Percentiles rank a stretch among this genome's conserved stretches.
phyloP scores from a whole-genome alignment of 495 filamentous ascomycete genomes.

The Penicillium daleae region DNA sequence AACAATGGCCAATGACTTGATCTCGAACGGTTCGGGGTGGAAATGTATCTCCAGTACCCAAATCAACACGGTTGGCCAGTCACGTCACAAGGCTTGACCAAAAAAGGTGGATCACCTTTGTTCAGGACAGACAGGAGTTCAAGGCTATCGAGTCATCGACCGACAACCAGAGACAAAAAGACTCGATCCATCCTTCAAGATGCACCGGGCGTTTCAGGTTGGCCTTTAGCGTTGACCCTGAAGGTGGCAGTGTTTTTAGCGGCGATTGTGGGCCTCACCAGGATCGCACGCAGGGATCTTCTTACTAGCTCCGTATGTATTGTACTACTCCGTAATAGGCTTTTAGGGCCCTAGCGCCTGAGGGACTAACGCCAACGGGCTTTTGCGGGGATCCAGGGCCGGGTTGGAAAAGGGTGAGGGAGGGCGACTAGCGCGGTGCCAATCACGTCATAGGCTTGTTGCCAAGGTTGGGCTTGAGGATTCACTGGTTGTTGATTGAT shows the following conservation, averaged over 20 bases:
- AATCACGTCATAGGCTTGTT: constrained; percentile 17
- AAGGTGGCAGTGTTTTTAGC: constrained; percentile 41
- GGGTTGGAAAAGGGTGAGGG: constrained; percentile 4
- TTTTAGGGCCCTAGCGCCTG: background rate
- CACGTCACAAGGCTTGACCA: background rate
- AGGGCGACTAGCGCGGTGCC: constrained; percentile 5
- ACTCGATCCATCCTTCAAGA: constrained; percentile 15
- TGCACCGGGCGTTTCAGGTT: constrained; percentile 40
- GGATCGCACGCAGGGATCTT: constrained; percentile 46
- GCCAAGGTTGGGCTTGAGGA: background rate
- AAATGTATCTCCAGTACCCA: background rate
- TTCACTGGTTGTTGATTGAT: background rate
- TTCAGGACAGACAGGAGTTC: background rate
- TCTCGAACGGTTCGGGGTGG: constrained; percentile 23
- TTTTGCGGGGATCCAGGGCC: constrained; percentile 34
- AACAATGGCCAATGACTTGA: background rate
- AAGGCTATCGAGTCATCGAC: background rate
- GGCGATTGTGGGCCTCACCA: constrained; percentile 30
- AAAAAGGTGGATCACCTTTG: background rate
- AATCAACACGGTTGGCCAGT: background rate
- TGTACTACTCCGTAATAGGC: background rate
- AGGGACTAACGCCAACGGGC: constrained; percentile 29
- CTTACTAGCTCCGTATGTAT: constrained; percentile 4
- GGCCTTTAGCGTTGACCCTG: constrained; percentile 41
- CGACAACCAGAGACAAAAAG: background rate